phyloP scores from a whole-genome alignment of 768 basidiomycete species.

The Hygrophorus pudorinus region DNA sequence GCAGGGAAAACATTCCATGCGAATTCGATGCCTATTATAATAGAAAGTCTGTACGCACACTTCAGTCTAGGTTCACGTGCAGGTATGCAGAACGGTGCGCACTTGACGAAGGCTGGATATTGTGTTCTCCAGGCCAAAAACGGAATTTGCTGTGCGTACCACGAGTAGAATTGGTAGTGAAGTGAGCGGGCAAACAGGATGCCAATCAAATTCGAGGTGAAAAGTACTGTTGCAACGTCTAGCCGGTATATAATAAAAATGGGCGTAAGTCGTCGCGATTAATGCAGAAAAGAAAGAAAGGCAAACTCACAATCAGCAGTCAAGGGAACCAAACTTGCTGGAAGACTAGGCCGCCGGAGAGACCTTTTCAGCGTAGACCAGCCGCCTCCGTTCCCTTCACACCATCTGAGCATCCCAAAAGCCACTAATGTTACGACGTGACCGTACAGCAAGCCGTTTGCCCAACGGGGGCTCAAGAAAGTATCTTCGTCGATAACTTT shows the following conservation, averaged over 20 bases:
- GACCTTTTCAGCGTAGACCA: slow-evolving; percentile 43
- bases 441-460: slow-evolving; percentile 49
- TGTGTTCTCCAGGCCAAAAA: slow-evolving; percentile 69
- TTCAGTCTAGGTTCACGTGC: slow-evolving; percentile 5
- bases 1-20: slow-evolving; percentile 88
- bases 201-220: slow-evolving; percentile 88
- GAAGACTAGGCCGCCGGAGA: slow-evolving; percentile 35
- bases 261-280: not conserved
- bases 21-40: slow-evolving; percentile 64
- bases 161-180: slow-evolving; percentile 97
- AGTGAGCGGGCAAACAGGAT: slow-evolving; percentile 88
- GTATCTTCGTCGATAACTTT: slow-evolving; percentile 69
- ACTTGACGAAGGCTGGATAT: slow-evolving; percentile 58
- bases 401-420: slow-evolving; percentile 76
- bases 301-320: slow-evolving; percentile 52
- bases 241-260: slow-evolving; percentile 3
- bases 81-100: slow-evolving; percentile 15
- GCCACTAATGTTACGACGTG: slow-evolving; percentile 50
- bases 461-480: slow-evolving; percentile 61
- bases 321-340: slow-evolving; percentile 36
- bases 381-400: slow-evolving; percentile 59
- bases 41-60: slow-evolving; percentile 35
- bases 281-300: not conserved
- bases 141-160: slow-evolving; percentile 91
- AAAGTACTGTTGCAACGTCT: slow-evolving; percentile 77